Base-by-base conservation (phyloP, 768 basidiomycete genomes). In the Boletus speciosus region DNA sequence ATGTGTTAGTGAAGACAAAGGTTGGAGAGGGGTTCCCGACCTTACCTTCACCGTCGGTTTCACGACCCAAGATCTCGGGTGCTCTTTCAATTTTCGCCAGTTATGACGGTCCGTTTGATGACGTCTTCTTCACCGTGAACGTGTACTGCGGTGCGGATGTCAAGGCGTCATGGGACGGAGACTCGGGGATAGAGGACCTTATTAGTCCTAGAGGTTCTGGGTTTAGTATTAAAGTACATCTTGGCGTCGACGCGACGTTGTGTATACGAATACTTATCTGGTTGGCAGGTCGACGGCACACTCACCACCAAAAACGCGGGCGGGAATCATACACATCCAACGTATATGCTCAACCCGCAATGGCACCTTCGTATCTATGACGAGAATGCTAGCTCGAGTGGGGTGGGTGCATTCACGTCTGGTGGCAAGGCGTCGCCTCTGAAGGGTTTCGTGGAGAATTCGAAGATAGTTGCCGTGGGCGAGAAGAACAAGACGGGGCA, bases 341-440 rank as follows among this genome's bases (percentile, higher is more conserved):
- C 88, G 0, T 97, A 88, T 69, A 88, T 96, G 84, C 70, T 81
- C 46, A 98, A 98, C 65, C 95, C 95, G 0, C 93, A 97, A 64
- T 98, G 91, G 69, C 78, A 79, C 51, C 74, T 98, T 14, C 77
- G 71, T 7, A 71, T 96, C 19, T 73, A 77, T 49, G 73, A 80
- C 5, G 62, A 71, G 4, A 61, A 57, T 19, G 12, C 51, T 9
- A n/a, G 39, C 6, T 5, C 47, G 14, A 31, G 54, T 50, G 54
- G 59, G 43, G 44, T 43, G n/a, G 31, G 50, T 37, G 29, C 38
- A 7, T 48, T 45, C 8, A 1, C 37, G 6, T 29, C 50, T 7
- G 38, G 10, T 19, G 47, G 55, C 27, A 47, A 23, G n/a, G 23
- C 41, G 4, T 48, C 54, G 9, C 49, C 49, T 47, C 29, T 12